phyloP scores from a whole-genome alignment of 768 basidiomycete genomes.

The Xanthoconium purpureum region DNA sequence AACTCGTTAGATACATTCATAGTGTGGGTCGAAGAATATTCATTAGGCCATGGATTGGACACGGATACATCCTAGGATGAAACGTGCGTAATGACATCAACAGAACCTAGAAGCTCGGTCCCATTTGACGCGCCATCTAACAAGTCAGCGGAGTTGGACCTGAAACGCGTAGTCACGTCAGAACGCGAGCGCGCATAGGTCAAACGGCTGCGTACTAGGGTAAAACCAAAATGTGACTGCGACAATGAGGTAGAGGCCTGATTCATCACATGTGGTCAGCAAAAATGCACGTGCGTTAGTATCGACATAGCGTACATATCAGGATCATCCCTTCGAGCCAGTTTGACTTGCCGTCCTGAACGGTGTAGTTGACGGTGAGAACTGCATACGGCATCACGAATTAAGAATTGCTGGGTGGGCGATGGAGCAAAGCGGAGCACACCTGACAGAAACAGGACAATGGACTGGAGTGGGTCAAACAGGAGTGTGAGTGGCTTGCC shows the following conservation, averaged over 20 bases:
- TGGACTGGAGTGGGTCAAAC: conserved; percentile 85
- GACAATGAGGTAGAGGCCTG: conserved; percentile 55
- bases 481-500: conserved; percentile 76
- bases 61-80: too few species aligned
- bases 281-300: not conserved
- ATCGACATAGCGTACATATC: conserved; percentile 44
- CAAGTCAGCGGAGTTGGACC: not conserved
- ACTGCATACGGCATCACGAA: conserved; percentile 39
- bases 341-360: conserved; percentile 85
- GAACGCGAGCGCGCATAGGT: not conserved
- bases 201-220: conserved; percentile 35
- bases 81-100: not conserved
- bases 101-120: not conserved
- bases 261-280: conserved; percentile 1
- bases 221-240: conserved; percentile 55
- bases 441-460: conserved; percentile 22
- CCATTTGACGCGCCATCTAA: not conserved
- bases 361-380: conserved; percentile 79
- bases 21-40: not conserved
- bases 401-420: not conserved
- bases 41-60: too few species aligned
- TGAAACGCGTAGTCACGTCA: conserved; percentile 7
- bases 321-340: conserved; percentile 89
- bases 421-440: conserved; percentile 10
- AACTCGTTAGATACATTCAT: not conserved